Base-by-base conservation (phyloP, 805 yeast genomes). In the Tetrapisispora arboricola region DNA sequence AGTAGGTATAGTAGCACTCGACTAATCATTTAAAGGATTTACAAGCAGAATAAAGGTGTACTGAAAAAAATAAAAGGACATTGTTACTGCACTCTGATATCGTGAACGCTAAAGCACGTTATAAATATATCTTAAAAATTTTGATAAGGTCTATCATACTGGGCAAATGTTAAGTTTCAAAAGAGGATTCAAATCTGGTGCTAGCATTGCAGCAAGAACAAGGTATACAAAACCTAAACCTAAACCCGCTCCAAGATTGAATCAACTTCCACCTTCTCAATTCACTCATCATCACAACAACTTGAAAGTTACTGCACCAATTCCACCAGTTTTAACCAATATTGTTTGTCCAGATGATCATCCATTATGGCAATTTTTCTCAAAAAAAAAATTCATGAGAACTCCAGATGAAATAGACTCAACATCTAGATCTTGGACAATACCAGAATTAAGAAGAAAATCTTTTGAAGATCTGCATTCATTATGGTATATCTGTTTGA, bases 291-390 rank as follows among this genome's bases (percentile, higher is more conserved):
- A 59, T 35, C 44, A 43, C 40, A 55, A 49, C 15, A 40, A 49
- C 30, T 62, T 82, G 46, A 65, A 68, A 47, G 71, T 88, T 48
- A 74, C 90, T 41, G 73, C 82, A 11, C 97, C 97, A 13, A 81
- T 92, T 49, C 73, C 84, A 12, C 97, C 98, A 13, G 74, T 92
- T 2, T 79, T 74, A 40, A 68, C 72, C 48, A 84, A 84, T 60
- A 70, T 88, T 41, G 71, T 71, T 44, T 83, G 84, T 26, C 72
- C 77, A 12, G 90, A 81, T 5, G 83, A 82, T 58, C 98, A 92
- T 63, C 98, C 97, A 24, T 70, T 92, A 48, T 92, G 96, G 95
- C 88, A 84, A 53, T 92, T 92, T 60, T 92, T 90, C 66, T 59
- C 67, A 37, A 72, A 83, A 30, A 70, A 78, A 43, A 68, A 72